These are phyloP conservation scores for Botryotinia narcissicola DNA, from an alignment of 2,329 filamentous ascomycete species.

Conservation along the genomic window DNA sequence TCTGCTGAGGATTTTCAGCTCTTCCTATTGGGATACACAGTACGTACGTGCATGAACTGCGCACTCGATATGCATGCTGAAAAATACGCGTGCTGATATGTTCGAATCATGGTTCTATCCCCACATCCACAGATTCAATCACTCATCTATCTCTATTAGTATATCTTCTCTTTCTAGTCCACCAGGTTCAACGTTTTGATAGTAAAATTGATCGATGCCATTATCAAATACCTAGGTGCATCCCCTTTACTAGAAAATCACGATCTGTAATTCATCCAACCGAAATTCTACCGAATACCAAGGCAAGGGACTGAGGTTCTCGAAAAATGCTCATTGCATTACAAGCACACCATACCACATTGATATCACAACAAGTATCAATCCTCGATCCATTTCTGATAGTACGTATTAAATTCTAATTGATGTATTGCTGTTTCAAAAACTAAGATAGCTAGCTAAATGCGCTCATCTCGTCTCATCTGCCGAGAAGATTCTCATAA, in stretches of 20 bases:
- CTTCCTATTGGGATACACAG: not conserved
- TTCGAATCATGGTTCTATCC: not conserved
- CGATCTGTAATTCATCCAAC: not conserved
- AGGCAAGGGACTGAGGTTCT: not conserved
- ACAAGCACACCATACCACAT: not conserved
- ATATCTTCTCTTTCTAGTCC: not conserved
- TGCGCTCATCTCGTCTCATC: not conserved
- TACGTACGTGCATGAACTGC: not conserved
- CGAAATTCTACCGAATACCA: not conserved
- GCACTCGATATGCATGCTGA: not conserved
- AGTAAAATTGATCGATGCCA: conserved; percentile 22
- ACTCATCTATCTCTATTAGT: not conserved
- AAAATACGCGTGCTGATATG: conserved; percentile 1
- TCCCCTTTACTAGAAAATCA: not conserved
- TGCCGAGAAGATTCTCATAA: not conserved
- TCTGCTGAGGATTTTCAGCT: not conserved
- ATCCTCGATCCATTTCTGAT: not conserved
- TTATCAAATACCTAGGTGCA: not conserved
- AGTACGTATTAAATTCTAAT: not conserved
- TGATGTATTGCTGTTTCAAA: not conserved
- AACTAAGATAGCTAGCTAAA: not conserved
- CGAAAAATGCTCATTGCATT: not conserved
- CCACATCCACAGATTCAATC: not conserved
- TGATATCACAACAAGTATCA: not conserved
- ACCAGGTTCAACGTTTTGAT: conserved; percentile 1